Base-by-base conservation (phyloP, 192 early-diverging fungal species). In the Piromyces finnis region DNA sequence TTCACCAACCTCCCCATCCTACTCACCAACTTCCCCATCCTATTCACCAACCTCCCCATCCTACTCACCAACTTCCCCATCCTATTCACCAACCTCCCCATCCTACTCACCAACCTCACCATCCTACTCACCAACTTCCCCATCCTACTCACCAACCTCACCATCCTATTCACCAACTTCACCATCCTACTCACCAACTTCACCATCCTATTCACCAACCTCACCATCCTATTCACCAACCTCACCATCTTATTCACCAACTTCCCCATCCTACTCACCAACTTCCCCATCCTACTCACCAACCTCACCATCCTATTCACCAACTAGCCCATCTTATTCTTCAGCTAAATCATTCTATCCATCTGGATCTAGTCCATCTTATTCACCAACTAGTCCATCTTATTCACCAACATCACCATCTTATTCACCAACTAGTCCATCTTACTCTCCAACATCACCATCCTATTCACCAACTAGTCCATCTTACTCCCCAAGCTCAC, bases 141-240 rank as follows among this genome's bases (percentile, higher is more conserved):
- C 88, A 32, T 83, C 83, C 27, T 94, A 94, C 83, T 91, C 91
- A 5, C 51, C 51, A 68, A 68, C 51, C 3, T 85, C 84, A 59
- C 92, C 91, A 17, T 85, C 83, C 28, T 97, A 95, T 85, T 89
- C 88, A 0, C 92, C 93, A 2, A 93, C 92, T 11, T 89, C 87
- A 12, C 93, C 93, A 35, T 85, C 83, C 41, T 93, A 94, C 83
- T 88, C 86, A 0, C 94, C 94, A 0, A 95, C 94, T 17, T 87
- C 86, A 17, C 93, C 94, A 16, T 88, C 85, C 77, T 96, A 95
- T 83, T 89, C 87, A 5, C 92, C 91, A 13, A 92, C 93, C n/a
- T 88, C 88, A 17, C 93, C 93, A 15, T 87, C 87, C 29, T 93
- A 92, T 77, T 82, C 82, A 6, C 94, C 95, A 29, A 93, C 94